Percentiles rank a stretch among this genome's conserved stretches.
Conservation (phyloP, 108 stramenopile genomes). For the Cyclotella cryptica region DNA sequence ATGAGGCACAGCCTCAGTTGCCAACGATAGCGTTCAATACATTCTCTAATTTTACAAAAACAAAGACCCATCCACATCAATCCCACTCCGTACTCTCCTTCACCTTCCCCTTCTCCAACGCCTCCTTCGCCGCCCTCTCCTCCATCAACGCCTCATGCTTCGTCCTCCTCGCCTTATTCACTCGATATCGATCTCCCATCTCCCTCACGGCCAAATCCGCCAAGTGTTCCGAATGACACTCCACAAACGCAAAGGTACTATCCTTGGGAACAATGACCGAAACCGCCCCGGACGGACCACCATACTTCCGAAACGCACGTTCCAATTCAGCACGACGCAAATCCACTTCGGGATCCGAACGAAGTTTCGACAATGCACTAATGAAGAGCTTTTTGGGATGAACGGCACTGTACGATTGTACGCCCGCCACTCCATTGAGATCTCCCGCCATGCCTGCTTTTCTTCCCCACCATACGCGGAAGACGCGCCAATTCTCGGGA, state of each 20-base stretch:
- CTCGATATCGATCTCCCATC: slow-evolving; percentile 67
- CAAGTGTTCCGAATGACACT: slow-evolving; percentile 72
- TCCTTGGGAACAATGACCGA: slow-evolving; percentile 69
- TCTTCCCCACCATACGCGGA: slow-evolving; percentile 88
- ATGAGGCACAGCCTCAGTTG: too few species aligned
- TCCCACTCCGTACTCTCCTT: slow-evolving; percentile 34
- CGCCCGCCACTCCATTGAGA: slow-evolving; percentile 61
- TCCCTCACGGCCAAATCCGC: slow-evolving; percentile 75
- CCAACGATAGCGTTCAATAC: too few species aligned
- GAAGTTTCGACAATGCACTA: slow-evolving; percentile 65
- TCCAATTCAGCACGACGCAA: slow-evolving; percentile 84
- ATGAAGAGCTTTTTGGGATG: slow-evolving; percentile 84
- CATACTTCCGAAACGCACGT: slow-evolving; percentile 88
- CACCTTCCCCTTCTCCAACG: slow-evolving; percentile 43
- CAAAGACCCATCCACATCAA: neutral
- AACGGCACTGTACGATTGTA: slow-evolving; percentile 66
- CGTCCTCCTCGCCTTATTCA: slow-evolving; percentile 81
- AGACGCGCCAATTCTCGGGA: slow-evolving; percentile 83
- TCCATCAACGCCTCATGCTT: slow-evolving; percentile 83
- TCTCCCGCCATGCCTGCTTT: slow-evolving; percentile 68
- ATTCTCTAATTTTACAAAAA: neutral
- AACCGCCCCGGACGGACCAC: slow-evolving; percentile 75
- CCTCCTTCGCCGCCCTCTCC: slow-evolving; percentile 70
- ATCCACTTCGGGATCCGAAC: slow-evolving; percentile 75
- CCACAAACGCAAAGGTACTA: slow-evolving; percentile 82